Conservation (phyloP, 495 filamentous ascomycete genomes). For the Oidiodendron maius region DNA sequence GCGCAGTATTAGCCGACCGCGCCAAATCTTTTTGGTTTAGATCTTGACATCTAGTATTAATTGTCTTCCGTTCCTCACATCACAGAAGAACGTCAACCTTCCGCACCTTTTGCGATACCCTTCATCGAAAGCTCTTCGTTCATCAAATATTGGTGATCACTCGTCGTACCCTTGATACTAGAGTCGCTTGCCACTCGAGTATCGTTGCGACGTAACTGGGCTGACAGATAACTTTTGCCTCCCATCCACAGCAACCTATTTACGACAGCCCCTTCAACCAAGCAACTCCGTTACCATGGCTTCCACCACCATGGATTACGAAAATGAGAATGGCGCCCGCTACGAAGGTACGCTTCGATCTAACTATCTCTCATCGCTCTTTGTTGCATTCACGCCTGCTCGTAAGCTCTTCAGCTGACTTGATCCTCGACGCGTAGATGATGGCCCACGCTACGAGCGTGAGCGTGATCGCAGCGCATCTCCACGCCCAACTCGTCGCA, state of each 20-base stretch:
- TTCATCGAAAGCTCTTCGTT: constrained; percentile 7
- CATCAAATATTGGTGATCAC: neutral
- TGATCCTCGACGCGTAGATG: constrained; percentile 47
- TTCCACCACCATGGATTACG: constrained; percentile 65
- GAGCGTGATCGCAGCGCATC: constrained; percentile 84
- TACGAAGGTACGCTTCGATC: constrained; percentile 60
- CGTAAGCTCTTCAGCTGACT: constrained; percentile 25
- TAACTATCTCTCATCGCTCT: neutral
- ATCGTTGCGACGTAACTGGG: constrained; percentile 16
- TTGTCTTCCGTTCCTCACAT: too few species aligned
- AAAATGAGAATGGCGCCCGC: constrained; percentile 72
- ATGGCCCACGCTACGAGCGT: constrained; percentile 66
- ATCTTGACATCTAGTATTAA: too few species aligned
- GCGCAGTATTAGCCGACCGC: too few species aligned
- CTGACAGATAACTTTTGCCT: constrained; percentile 9
- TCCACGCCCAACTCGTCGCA: constrained; percentile 68
- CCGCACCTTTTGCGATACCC: constrained; percentile 1
- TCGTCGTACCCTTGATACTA: constrained; percentile 19
- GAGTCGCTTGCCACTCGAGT: constrained; percentile 6
- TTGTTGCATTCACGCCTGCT: too few species aligned
- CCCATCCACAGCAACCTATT: constrained; percentile 16
- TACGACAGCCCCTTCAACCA: constrained; percentile 8
- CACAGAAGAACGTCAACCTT: too few species aligned
- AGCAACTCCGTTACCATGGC: constrained; percentile 33
- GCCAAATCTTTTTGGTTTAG: too few species aligned